Base-by-base conservation (phyloP, 345 rosid genomes). In the Eutrema yunnanense region DNA sequence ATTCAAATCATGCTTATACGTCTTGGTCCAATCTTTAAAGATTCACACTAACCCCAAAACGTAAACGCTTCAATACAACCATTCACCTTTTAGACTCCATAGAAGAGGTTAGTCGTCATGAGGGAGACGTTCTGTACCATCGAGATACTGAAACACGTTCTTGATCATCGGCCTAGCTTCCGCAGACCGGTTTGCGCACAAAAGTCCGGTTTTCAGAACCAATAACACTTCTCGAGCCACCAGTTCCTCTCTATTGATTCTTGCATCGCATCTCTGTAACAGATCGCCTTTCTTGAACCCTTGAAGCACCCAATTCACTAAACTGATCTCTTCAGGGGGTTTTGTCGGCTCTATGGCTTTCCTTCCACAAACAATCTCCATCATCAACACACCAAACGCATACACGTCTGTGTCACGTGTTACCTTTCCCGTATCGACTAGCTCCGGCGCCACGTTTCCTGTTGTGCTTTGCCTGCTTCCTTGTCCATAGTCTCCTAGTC, bases 401-500 rank as follows among this genome's bases (percentile, higher is more conserved):
- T 11, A 86, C 48, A 84, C 80, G 70, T 86, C 84, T 1, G 81
- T 66, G 42, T 70, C 61, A 3, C 78, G 63, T 5, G 81, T 78
- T 2, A 11, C 60, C 4, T 75, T 77, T 11, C 81, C 88, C 2
- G 80, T 78, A 12, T 68, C 72, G 0, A 74, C 40, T 9, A 76
- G 77, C 65, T 86, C 90, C 0, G 86, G 86, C 0, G 88, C 86
- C 6, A 84, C 54, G 13, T 86, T 73, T 9, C 86, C 90, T 2
- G 81, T 11, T 0, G 77, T 72, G 30, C 73, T 84, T 6, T 63
- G 37, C 0, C 78, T 80, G 6, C 73, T 83, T 55, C 76, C 81
- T 14, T 80, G 84, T 46, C 90, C 88, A 10, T 62, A 86, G 36
- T 86, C 88, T 47, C 85, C 86, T 5, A 86, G 72, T 11, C 83